These are phyloP conservation scores for Phyllostachys edulis DNA, from an alignment of 176 grass and related monocot species.

Conservation along the genomic window DNA sequence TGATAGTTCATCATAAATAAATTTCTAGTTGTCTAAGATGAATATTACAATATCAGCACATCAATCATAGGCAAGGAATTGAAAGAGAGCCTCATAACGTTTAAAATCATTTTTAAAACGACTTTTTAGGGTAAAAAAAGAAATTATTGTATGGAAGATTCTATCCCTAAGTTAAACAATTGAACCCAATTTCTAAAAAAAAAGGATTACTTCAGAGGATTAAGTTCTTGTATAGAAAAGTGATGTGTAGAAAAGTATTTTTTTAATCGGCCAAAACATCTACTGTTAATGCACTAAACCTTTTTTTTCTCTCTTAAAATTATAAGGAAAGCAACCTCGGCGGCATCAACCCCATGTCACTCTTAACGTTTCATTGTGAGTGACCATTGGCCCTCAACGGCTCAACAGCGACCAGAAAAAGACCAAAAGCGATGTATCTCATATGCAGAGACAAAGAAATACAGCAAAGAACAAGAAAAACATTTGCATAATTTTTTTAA, in stretches of 20 bases:
- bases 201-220: background rate
- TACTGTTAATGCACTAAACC: background rate
- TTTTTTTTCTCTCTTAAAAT: background rate
- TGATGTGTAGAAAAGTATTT: background rate
- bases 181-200: background rate
- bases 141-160: background rate
- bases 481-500: background rate
- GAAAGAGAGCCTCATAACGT: background rate
- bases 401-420: conserved; percentile 1
- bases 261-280: background rate
- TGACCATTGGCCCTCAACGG: background rate
- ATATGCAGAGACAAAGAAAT: background rate
- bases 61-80: background rate
- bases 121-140: background rate
- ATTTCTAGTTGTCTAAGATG: background rate
- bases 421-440: conserved; percentile 17
- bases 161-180: background rate
- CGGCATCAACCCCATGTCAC: background rate
- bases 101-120: background rate
- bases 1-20: background rate
- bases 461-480: conserved; percentile 8
- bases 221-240: background rate
- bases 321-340: conserved; percentile 28
- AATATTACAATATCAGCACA: background rate
- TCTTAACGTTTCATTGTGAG: background rate